Conservation (phyloP, 768 basidiomycete genomes). For the Agaricus sinodeliciosus region DNA sequence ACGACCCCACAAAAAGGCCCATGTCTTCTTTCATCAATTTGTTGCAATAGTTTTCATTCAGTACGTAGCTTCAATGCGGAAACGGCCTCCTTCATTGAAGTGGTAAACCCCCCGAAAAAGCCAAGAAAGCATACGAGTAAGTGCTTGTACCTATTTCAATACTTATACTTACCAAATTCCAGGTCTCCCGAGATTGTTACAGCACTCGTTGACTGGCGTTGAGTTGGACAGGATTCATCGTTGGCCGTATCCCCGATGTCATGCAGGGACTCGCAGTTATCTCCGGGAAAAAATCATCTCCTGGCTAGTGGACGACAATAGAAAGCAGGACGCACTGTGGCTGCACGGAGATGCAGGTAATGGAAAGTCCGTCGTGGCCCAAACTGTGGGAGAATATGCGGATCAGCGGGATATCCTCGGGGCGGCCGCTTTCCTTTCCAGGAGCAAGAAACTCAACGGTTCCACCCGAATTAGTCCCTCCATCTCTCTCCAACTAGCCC, state of each 20-base stretch:
- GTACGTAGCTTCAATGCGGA: too few species aligned
- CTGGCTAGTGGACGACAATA: background rate
- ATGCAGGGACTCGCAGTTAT: background rate
- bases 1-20: too few species aligned
- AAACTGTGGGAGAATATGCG: background rate
- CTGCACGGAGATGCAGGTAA: background rate
- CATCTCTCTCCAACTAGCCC: background rate
- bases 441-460: background rate
- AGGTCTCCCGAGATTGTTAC: too few species aligned
- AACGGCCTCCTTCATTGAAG: too few species aligned
- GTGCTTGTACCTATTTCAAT: too few species aligned
- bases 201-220: too few species aligned
- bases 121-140: too few species aligned
- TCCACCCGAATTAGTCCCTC: background rate
- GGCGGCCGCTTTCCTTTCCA: background rate
- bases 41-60: too few species aligned
- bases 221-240: too few species aligned
- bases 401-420: background rate
- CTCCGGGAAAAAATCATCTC: background rate
- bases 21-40: too few species aligned
- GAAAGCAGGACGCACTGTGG: background rate
- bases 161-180: too few species aligned
- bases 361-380: background rate
- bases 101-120: too few species aligned
- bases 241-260: background rate